phyloP scores from a whole-genome alignment of 176 grass and related monocot genomes.

The Thinopyrum elongatum region DNA sequence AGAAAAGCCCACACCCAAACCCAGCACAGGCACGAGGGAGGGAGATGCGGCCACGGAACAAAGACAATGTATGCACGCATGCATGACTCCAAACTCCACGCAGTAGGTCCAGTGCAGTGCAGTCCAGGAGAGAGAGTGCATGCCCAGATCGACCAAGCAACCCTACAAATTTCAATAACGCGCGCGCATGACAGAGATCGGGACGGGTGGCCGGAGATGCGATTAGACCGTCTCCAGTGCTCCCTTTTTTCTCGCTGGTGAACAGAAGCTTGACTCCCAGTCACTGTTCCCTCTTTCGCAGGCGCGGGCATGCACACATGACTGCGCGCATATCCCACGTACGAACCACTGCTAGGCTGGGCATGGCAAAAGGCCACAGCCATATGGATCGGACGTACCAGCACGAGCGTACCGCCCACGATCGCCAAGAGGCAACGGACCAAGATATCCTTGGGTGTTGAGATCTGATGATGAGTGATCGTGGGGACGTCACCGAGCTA shows the following conservation, averaged over 20 bases:
- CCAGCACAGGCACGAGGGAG: not conserved
- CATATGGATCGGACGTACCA: not conserved
- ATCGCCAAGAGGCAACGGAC: not conserved
- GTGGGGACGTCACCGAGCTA: not conserved
- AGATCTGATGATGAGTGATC: not conserved
- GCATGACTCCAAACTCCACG: not conserved
- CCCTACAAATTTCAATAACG: not conserved
- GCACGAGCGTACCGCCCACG: not conserved
- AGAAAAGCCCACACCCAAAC: not conserved
- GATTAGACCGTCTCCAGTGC: not conserved
- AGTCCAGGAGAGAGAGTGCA: not conserved
- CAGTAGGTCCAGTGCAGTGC: not conserved
- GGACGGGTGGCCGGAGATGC: not conserved
- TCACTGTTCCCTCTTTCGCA: not conserved
- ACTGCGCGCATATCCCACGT: not conserved
- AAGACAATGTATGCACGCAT: conserved; percentile 10
- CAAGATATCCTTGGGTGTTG: not conserved
- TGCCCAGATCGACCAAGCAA: not conserved
- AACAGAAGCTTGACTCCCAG: conserved; percentile 22
- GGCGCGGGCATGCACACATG: not conserved
- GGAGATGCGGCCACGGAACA: conserved; percentile 8
- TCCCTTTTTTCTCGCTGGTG: not conserved
- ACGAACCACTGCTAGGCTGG: not conserved
- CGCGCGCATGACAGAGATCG: not conserved
- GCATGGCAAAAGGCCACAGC: conserved; percentile 1